Percentiles rank a stretch among this genome's conserved stretches.
These are phyloP conservation scores for Dothideomycetidae sp. DNA, from an alignment of 2,329 filamentous ascomycete species.

Conservation along the genomic window DNA sequence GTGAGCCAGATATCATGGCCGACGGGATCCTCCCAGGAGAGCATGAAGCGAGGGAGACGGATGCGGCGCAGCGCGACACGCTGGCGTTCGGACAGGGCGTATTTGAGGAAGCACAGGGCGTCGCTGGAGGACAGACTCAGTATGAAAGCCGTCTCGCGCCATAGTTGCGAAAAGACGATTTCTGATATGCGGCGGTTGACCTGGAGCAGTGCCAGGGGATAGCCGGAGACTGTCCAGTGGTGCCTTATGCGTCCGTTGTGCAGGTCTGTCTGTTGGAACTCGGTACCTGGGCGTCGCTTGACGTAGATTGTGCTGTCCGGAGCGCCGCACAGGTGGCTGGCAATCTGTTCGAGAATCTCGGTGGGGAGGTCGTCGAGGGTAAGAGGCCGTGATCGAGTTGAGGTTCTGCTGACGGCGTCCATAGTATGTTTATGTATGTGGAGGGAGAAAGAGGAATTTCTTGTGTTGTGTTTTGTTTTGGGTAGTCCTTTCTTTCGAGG, in stretches of 20 bases:
- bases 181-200: conserved; percentile 9
- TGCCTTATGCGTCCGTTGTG: not conserved
- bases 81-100: conserved; percentile 9
- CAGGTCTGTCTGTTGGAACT: conserved; percentile 7
- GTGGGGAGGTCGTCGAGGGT: conserved; percentile 11
- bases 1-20: conserved; percentile 12
- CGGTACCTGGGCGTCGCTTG: conserved; percentile 4
- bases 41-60: conserved; percentile 10
- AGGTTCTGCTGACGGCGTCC: not conserved
- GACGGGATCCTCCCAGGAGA: conserved; percentile 9
- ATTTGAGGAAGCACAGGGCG: conserved; percentile 11
- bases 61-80: conserved; percentile 9
- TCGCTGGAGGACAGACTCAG: conserved; percentile 10
- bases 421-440: not conserved
- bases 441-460: too few species aligned
- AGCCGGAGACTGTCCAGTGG: conserved; percentile 8
- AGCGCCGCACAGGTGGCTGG: conserved; percentile 5
- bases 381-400: not conserved
- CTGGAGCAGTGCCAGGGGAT: conserved; percentile 9
- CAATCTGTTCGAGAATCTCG: conserved; percentile 11
- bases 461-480: too few species aligned
- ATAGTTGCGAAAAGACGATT: conserved; percentile 9
- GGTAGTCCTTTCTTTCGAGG: too few species aligned
- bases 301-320: conserved; percentile 8
- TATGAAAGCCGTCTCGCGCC: conserved; percentile 9